Evolutionary conservation across 768 basidiomycete species (phyloP).

Genomic region (Asterophora parasitica): DNA sequence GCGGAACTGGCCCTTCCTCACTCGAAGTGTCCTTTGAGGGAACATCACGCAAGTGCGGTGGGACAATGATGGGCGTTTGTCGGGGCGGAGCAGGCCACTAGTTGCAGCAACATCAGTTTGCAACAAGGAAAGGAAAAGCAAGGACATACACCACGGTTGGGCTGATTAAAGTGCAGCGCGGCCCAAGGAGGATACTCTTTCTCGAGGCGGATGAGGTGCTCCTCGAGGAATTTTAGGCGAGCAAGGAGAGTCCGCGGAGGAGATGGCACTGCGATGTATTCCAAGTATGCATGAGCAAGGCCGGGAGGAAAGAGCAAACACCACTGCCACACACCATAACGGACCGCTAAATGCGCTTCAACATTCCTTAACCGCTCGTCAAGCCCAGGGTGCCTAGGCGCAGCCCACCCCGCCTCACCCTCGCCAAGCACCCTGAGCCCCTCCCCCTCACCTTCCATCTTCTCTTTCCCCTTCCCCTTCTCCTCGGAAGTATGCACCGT

Average conservation of each 20-base stretch:
- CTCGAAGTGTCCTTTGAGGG: conserved; percentile 1
- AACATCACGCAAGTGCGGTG: conserved; percentile 44
- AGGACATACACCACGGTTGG: conserved; percentile 64
- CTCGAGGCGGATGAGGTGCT: conserved; percentile 71
- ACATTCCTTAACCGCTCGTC: conserved; percentile 62
- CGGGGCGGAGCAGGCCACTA: conserved; percentile 86
- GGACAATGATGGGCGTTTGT: conserved; percentile 73
- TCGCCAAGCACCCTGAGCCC: not conserved
- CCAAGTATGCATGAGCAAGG: not conserved
- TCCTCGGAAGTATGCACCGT: conserved; percentile 31
- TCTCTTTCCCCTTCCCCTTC: conserved; percentile 15
- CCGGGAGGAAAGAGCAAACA: not conserved
- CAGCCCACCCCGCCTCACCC: conserved; percentile 25
- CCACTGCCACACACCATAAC: conserved; percentile 51
- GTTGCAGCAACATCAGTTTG: not conserved
- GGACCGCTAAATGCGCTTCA: conserved; percentile 67
- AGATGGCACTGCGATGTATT: conserved; percentile 51
- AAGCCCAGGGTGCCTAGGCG: conserved; percentile 52
- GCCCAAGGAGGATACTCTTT: conserved; percentile 87
- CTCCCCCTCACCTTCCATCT: conserved; percentile 5
- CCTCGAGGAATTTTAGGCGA: conserved; percentile 68
- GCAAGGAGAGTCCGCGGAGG: conserved; percentile 60
- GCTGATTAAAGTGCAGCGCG: conserved; percentile 84
- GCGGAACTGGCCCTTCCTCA: conserved; percentile 1
- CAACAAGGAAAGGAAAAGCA: conserved; percentile 1